Percentiles rank a stretch among this genome's conserved stretches.
phyloP scores from a whole-genome alignment of 352 stramenopile genomes.

The Globisporangium carolinianum region DNA sequence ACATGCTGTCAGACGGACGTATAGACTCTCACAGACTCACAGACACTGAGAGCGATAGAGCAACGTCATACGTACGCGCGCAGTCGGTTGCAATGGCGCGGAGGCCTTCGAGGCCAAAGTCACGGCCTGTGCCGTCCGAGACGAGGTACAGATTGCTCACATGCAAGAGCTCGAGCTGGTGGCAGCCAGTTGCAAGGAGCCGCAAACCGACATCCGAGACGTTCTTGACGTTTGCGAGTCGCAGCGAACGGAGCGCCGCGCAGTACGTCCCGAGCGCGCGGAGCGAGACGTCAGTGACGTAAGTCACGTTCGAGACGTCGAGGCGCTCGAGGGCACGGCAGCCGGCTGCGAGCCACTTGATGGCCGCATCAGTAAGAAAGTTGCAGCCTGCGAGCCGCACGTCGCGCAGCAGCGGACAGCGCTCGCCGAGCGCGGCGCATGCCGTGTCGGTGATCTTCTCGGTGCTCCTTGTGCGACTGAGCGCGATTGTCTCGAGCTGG shows the following conservation, averaged over 20 bases:
- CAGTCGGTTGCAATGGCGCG: slow-evolving; percentile 74
- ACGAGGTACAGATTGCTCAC: slow-evolving; percentile 85
- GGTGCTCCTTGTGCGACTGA: slow-evolving; percentile 44
- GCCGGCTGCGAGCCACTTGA: slow-evolving; percentile 83
- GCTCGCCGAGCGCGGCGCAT: slow-evolving; percentile 70
- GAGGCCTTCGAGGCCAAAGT: slow-evolving; percentile 90
- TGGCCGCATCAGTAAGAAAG: slow-evolving; percentile 85
- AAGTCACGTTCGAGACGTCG: slow-evolving; percentile 72
- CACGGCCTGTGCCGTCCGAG: slow-evolving; percentile 88
- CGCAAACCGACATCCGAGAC: slow-evolving; percentile 82
- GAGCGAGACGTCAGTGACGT: slow-evolving; percentile 79
- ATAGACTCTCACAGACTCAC: not conserved
- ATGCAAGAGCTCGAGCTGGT: slow-evolving; percentile 64
- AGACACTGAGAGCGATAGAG: not conserved
- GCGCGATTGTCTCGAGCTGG: slow-evolving; percentile 66
- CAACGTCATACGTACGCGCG: slow-evolving; percentile 12
- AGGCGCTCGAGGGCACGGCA: slow-evolving; percentile 73
- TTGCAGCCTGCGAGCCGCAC: slow-evolving; percentile 82
- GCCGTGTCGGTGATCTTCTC: slow-evolving; percentile 86
- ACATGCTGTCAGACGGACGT: not conserved
- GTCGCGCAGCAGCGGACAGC: slow-evolving; percentile 37
- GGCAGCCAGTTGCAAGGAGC: slow-evolving; percentile 78
- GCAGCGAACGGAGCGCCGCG: slow-evolving; percentile 25
- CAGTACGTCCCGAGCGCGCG: slow-evolving; percentile 39
- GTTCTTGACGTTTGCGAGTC: slow-evolving; percentile 59